phyloP scores from a whole-genome alignment of 352 stramenopile genomes.

The Pythium grandisporangium region DNA sequence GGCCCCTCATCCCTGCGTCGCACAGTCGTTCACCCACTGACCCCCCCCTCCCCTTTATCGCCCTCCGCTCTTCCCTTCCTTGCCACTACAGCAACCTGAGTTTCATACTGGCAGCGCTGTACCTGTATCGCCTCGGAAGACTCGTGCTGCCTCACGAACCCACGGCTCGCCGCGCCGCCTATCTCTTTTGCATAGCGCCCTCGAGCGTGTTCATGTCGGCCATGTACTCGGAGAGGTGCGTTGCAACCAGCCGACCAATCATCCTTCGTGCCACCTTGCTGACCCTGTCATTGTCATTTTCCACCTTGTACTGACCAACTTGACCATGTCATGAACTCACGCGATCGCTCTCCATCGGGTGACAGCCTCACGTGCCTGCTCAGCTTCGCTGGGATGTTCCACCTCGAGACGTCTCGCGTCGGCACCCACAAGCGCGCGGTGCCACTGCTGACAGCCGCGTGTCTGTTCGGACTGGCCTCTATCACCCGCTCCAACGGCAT shows the following conservation, averaged over 20 bases:
- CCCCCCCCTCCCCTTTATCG: no score
- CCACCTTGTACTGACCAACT: no score
- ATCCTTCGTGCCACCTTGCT: neutral
- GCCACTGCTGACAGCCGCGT: conserved; percentile 15
- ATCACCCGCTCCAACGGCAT: conserved; percentile 71
- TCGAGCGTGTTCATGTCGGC: conserved; percentile 81
- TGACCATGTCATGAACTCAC: no score
- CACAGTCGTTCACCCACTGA: no score
- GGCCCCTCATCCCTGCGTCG: no score
- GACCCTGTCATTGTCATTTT: no score
- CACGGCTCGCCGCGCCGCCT: conserved; percentile 46
- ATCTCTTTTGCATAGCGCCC: conserved; percentile 66
- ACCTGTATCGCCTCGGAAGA: conserved; percentile 55
- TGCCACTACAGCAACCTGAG: conserved; percentile 37
- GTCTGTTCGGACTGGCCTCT: conserved; percentile 55
- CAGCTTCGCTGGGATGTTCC: conserved; percentile 73
- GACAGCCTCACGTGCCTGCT: conserved; percentile 63
- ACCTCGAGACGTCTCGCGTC: conserved; percentile 24
- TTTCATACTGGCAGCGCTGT: conserved; percentile 61
- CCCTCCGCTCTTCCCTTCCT: neutral
- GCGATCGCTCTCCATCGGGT: no score
- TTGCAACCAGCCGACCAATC: neutral
- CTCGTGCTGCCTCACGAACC: conserved; percentile 45
- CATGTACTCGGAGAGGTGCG: conserved; percentile 70
- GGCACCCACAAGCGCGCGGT: conserved; percentile 6